Evolutionary conservation across 2,329 filamentous ascomycete genomes (phyloP).

Genomic region (Colletotrichum sp.): DNA sequence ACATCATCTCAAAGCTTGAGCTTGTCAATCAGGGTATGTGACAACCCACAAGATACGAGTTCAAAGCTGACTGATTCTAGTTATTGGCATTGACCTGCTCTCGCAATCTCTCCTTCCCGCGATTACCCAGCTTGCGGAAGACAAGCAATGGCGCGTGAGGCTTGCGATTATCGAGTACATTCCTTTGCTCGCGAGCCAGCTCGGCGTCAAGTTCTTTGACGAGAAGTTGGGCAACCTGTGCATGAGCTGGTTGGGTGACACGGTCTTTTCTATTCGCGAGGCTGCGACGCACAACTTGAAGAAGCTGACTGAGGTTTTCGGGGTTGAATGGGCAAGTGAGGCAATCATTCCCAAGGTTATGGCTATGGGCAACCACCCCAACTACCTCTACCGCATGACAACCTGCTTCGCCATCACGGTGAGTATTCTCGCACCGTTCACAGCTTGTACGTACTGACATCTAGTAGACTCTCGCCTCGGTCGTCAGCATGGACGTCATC

Average conservation of each 20-base stretch:
- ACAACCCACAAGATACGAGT: background rate
- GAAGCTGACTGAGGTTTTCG: slow-evolving; percentile 98
- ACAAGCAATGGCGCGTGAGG: slow-evolving; percentile 99
- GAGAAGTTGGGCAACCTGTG: slow-evolving; percentile 94
- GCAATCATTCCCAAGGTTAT: slow-evolving; percentile 99
- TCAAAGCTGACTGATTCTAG: slow-evolving; percentile 47
- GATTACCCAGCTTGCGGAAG: slow-evolving; percentile 95
- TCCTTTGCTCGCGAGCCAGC: slow-evolving; percentile 90
- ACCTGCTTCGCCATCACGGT: slow-evolving; percentile 99
- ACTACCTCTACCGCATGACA: slow-evolving; percentile 99
- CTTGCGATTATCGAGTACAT: slow-evolving; percentile 99
- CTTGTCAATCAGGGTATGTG: slow-evolving; percentile 88
- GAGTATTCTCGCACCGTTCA: slow-evolving; percentile 47
- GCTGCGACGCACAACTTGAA: slow-evolving; percentile 97
- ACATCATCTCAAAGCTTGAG: slow-evolving; percentile 99
- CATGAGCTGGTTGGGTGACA: slow-evolving; percentile 98
- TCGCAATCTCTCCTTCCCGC: slow-evolving; percentile 96
- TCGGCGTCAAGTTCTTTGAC: slow-evolving; percentile 97
- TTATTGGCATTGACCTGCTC: slow-evolving; percentile 96
- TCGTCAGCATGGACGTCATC: slow-evolving; percentile 93
- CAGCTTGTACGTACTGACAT: slow-evolving; percentile 27
- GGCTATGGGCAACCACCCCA: slow-evolving; percentile 96
- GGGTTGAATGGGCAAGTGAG: slow-evolving; percentile 95
- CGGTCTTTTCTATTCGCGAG: slow-evolving; percentile 97
- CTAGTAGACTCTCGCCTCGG: slow-evolving; percentile 84